Conservation (phyloP, 805 yeast genomes). For the Schizosaccharomyces japonicus region DNA sequence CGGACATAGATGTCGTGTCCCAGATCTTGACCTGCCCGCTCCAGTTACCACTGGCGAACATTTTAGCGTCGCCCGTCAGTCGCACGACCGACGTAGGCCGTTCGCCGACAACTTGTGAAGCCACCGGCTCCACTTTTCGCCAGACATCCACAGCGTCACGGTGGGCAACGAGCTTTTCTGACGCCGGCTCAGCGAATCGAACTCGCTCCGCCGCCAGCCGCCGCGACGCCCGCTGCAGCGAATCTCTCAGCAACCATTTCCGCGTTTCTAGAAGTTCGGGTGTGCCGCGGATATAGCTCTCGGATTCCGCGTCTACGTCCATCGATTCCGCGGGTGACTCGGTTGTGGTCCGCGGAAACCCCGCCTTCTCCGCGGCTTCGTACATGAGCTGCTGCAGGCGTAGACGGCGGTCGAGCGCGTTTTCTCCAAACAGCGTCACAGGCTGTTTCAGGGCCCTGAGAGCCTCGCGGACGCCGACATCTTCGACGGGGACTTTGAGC, state of each 20-base stretch:
- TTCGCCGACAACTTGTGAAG: slow-evolving; percentile 46
- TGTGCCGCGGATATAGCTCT: slow-evolving; percentile 64
- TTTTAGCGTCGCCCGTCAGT: slow-evolving; percentile 19
- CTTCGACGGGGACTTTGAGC: slow-evolving; percentile 35
- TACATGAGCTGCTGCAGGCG: slow-evolving; percentile 28
- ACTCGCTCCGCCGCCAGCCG: slow-evolving; percentile 6
- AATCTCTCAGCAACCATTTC: slow-evolving; percentile 25
- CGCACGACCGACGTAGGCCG: slow-evolving; percentile 44
- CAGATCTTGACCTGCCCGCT: slow-evolving; percentile 41
- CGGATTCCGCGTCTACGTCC: slow-evolving; percentile 29
- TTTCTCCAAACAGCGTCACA: slow-evolving; percentile 33
- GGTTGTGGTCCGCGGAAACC: slow-evolving; percentile 7
- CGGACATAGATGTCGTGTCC: slow-evolving; percentile 19
- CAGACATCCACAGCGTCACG: slow-evolving; percentile 20
- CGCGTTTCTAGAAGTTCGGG: slow-evolving; percentile 30
- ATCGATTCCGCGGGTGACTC: slow-evolving; percentile 7
- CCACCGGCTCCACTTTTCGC: slow-evolving; percentile 23
- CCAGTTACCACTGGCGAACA: slow-evolving; percentile 60
- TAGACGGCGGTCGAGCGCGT: slow-evolving; percentile 32
- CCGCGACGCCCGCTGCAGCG: slow-evolving; percentile 19
- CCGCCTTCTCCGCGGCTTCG: slow-evolving; percentile 7
- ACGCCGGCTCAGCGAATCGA: slow-evolving; percentile 18
- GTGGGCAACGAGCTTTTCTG: slow-evolving; percentile 24
- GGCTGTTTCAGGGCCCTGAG: slow-evolving; percentile 35
- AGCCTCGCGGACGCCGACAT: slow-evolving; percentile 31